Percentiles rank a stretch among this genome's conserved stretches.
Conservation (phyloP, 2,329 filamentous ascomycete genomes). For the Zymoseptoria pseudotritici region DNA sequence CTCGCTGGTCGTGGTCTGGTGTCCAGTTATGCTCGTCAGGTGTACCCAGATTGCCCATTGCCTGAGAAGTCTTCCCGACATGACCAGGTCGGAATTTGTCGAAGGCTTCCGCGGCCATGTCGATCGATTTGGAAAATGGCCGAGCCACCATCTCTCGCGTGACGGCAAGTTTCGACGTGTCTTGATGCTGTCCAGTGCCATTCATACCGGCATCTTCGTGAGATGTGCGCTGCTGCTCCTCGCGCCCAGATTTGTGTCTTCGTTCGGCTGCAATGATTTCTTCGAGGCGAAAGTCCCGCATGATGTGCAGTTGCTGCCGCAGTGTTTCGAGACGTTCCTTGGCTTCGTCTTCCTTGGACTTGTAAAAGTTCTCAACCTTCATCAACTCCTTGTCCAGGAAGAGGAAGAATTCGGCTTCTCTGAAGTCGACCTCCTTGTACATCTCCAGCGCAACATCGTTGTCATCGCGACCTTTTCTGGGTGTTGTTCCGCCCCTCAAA, state of each 20-base stretch:
- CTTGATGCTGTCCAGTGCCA: background rate
- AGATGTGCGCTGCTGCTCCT: background rate
- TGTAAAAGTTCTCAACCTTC: constrained; percentile 92
- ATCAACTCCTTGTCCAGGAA: constrained; percentile 77
- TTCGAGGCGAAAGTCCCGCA: constrained; percentile 73
- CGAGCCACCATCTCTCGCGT: constrained; percentile 3
- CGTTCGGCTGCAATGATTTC: constrained; percentile 54
- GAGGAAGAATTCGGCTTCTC: constrained; percentile 75
- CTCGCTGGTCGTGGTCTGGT: constrained; percentile 28
- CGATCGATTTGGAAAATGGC: constrained; percentile 12
- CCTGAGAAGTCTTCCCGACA: constrained; percentile 51
- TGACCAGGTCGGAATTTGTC: constrained; percentile 34
- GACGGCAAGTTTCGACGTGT: constrained; percentile 1
- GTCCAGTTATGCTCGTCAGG: constrained; percentile 21
- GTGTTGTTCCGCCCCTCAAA: constrained; percentile 13
- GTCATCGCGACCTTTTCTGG: constrained; percentile 30
- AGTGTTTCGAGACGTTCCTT: constrained; percentile 62
- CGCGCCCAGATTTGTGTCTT: constrained; percentile 13
- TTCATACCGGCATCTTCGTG: background rate
- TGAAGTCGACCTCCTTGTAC: constrained; percentile 59
- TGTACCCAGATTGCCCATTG: constrained; percentile 33
- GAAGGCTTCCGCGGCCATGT: constrained; percentile 12
- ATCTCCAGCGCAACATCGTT: constrained; percentile 45
- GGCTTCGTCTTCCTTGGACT: constrained; percentile 78
- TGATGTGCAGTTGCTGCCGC: constrained; percentile 81